phyloP scores from a whole-genome alignment of 106 monocot genomes.

The Vanilla planifolia region DNA sequence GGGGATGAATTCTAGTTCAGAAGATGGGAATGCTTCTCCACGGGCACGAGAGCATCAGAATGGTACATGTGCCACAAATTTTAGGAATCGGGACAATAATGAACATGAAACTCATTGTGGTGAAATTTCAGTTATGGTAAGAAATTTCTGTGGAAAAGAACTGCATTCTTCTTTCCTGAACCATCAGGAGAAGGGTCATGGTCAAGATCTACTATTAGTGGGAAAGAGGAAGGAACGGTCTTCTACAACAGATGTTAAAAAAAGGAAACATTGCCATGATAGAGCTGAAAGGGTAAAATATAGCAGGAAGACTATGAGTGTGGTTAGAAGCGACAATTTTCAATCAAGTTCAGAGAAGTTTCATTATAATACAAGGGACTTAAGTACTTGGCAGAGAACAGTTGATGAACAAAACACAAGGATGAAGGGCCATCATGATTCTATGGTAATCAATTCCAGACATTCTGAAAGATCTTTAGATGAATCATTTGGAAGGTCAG shows the following conservation, averaged over 20 bases:
- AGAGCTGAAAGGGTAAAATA: background rate
- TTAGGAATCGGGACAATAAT: background rate
- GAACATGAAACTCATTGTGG: background rate
- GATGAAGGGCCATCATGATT: constrained; percentile 1
- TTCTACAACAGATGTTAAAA: background rate
- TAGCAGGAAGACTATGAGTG: background rate
- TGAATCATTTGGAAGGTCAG: constrained; percentile 5
- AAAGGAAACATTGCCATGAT: background rate
- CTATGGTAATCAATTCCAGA: background rate
- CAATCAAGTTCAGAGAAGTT: background rate
- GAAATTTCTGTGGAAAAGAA: background rate
- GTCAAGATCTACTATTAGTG: background rate
- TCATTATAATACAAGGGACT: background rate
- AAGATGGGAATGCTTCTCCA: constrained; percentile 4
- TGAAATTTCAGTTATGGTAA: background rate
- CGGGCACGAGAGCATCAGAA: background rate
- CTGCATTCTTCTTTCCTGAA: background rate
- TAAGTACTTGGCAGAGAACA: background rate
- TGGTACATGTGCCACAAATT: background rate
- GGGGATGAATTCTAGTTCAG: background rate
- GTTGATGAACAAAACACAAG: background rate
- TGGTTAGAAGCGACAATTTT: background rate
- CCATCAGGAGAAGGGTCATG: background rate
- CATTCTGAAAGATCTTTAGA: constrained; percentile 6
- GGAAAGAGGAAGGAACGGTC: background rate